Percentiles rank a stretch among this genome's conserved stretches.
Conservation (phyloP, 306 rosid species). For the Purshia tridentata region DNA sequence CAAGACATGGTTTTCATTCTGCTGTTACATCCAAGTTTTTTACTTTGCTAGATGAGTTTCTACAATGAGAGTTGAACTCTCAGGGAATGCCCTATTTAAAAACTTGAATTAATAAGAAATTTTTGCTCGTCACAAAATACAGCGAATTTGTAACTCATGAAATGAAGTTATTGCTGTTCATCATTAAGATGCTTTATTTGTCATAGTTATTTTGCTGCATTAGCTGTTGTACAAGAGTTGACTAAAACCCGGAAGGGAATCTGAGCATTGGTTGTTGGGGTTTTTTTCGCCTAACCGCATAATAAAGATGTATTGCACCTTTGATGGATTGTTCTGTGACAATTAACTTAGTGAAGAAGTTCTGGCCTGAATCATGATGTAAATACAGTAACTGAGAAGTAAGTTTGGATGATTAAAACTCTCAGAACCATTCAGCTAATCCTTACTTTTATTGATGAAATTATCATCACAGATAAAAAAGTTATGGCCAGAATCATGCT, state of each 20-base stretch:
- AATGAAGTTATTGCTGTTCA: constrained; percentile 16
- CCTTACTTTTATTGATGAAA: too few relatives aligned
- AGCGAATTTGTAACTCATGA: constrained; percentile 32
- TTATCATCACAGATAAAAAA: too few relatives aligned
- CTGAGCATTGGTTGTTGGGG: neutral
- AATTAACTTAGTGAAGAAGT: too few relatives aligned
- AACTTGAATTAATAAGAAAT: constrained; percentile 71
- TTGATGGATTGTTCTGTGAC: too few relatives aligned
- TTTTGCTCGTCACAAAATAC: constrained; percentile 45
- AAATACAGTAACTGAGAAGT: too few relatives aligned
- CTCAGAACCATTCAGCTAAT: too few relatives aligned
- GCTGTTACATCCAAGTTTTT: constrained; percentile 31
- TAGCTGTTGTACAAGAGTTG: neutral
- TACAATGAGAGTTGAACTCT: constrained; percentile 44
- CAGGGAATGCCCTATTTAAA: constrained; percentile 36
- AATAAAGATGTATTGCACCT: neutral
- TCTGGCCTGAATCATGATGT: too few relatives aligned
- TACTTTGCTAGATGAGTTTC: constrained; percentile 27
- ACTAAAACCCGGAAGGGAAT: neutral
- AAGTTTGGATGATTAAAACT: too few relatives aligned
- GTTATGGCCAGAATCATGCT: too few relatives aligned
- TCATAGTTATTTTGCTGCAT: neutral
- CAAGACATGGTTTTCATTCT: constrained; percentile 26
- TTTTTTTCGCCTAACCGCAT: neutral
- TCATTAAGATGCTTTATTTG: neutral